Conservation (phyloP, 2,329 filamentous ascomycete species). For the Pseudopyricularia cyperi region DNA sequence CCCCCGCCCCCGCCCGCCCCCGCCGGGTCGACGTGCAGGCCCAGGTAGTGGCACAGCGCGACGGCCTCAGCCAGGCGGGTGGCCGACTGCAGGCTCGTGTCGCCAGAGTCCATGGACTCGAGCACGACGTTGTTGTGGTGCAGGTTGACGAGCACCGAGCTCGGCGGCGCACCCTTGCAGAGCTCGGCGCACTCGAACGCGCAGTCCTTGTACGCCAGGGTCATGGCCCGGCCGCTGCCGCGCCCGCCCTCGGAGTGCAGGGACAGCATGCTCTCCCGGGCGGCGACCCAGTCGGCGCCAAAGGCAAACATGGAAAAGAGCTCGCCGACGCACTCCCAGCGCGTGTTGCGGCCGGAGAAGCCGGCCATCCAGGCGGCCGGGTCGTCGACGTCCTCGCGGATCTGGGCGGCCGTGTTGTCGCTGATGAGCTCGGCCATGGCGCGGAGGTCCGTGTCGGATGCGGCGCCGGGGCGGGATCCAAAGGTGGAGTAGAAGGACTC, state of each 20-base stretch:
- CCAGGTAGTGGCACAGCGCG: slow-evolving; percentile 1
- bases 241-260: neutral
- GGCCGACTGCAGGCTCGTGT: neutral
- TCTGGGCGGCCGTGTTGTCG: neutral
- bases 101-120: slow-evolving; percentile 2
- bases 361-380: neutral
- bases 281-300: neutral
- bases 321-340: slow-evolving; percentile 2
- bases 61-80: neutral
- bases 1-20: neutral
- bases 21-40: slow-evolving; percentile 1
- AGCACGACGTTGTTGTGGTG: neutral
- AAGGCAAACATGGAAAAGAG: neutral
- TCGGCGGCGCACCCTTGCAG: neutral
- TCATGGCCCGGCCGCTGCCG: neutral
- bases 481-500: neutral
- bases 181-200: slow-evolving; percentile 1
- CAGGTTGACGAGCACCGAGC: neutral
- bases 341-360: slow-evolving; percentile 1
- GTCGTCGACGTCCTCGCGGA: slow-evolving; percentile 1
- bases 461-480: neutral
- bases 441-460: neutral
- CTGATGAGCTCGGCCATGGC: slow-evolving; percentile 1
- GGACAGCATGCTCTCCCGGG: neutral
- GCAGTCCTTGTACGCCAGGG: slow-evolving; percentile 1